Evolutionary conservation across 768 basidiomycete species (phyloP), one percentile per base, ranked within the genome.

Genomic region (Trametes sanguinea): DNA sequence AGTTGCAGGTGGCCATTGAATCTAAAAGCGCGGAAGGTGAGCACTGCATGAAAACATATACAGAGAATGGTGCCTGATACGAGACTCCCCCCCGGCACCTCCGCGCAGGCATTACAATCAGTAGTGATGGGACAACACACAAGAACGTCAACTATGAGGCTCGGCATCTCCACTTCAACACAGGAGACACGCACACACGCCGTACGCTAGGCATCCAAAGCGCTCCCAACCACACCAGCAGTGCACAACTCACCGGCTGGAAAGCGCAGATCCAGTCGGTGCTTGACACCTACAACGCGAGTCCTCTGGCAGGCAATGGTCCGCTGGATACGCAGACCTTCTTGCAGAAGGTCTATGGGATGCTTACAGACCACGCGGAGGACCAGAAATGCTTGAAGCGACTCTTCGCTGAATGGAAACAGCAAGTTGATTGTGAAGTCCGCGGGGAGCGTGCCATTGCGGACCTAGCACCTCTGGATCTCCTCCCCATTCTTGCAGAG

Each of bases 321-420:
- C 54, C 54, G 0, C n/a, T 46, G 6, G 54, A 56, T 22, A 17
- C 17, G 0, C 33, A 17, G 3, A 8, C 5, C 4, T 46, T 64
- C 27, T 8, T 47, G 2, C 37, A n/a, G 13, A 58, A 54, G 47
- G 17, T 60, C 5, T 30, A 32, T 10, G 58, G 63, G 3, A 48
- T 59, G 53, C 27, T 37, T 3, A 64, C 51, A 0, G 58, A 64
- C 37, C 60, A 65, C 14, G 60, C 64, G 0, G 56, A 61, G 14
- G 64, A 65, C 42, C 60, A 65, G 42, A 65, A 65, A 40, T 48
- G 53, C 37, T 46, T 65, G 1, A 35, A 47, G 2, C 30, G 44
- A 1, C 33, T 57, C 4, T n/a, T 65, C 16, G 30, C 11, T 17
- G 51, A 42, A 2, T 61, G 55, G 60, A 57, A 57, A 45, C 3